These are phyloP conservation scores for Ustulina deusta DNA, from an alignment of 2,329 filamentous ascomycete species.

Conservation along the genomic window DNA sequence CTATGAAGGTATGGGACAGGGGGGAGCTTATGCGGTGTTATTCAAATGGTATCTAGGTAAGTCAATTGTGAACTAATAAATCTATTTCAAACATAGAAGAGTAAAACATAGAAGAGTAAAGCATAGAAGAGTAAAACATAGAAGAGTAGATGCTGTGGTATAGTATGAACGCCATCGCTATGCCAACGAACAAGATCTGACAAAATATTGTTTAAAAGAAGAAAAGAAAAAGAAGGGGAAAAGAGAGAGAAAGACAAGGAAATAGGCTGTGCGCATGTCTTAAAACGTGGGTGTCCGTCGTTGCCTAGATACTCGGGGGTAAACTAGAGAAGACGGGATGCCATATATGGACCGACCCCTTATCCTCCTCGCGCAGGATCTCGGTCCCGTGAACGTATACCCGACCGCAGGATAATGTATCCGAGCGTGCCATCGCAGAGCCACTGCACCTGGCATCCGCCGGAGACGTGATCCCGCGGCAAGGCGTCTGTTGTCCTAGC, in stretches of 20 bases:
- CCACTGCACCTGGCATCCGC: constrained; percentile 45
- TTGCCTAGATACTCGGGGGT: constrained; percentile 3
- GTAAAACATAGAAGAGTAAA: constrained; percentile 22
- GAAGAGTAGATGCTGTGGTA: constrained; percentile 37
- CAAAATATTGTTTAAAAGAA: not conserved
- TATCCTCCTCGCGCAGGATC: constrained; percentile 45
- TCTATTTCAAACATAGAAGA: constrained; percentile 31
- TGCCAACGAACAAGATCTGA: constrained; percentile 27
- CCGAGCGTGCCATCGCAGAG: constrained; percentile 44
- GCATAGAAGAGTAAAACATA: no score
- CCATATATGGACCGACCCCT: constrained; percentile 10
- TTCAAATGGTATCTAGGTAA: constrained; percentile 11
- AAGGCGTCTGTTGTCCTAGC: constrained; percentile 26
- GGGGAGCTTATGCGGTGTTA: not conserved
- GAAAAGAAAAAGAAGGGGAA: not conserved
- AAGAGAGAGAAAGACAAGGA: constrained; percentile 16
- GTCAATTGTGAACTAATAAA: not conserved
- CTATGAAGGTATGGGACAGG: not conserved
- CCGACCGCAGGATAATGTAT: constrained; percentile 43
- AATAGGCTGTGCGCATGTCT: constrained; percentile 18
- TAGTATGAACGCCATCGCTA: constrained; percentile 41
- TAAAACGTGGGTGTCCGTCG: constrained; percentile 31
- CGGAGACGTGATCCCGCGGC: constrained; percentile 40
- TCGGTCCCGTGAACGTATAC: constrained; percentile 45
- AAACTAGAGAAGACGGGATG: constrained; percentile 16